Evolutionary conservation across 352 stramenopile genomes (phyloP), one percentile per base, ranked within the genome.

Genomic region (Globisporangium nunn): DNA sequence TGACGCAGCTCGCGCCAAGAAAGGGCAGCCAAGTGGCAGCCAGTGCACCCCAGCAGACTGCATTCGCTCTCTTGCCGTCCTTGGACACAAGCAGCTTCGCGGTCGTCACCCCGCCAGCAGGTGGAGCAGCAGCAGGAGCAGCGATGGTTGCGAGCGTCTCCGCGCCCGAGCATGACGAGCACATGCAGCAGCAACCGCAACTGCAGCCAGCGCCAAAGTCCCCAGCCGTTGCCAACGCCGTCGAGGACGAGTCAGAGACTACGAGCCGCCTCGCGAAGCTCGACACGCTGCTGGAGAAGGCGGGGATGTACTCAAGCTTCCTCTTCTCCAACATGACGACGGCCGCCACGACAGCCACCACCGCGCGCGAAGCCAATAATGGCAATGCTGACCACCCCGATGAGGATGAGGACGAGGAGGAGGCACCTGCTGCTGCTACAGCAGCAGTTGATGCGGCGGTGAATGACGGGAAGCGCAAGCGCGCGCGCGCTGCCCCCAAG

Each of bases 211-310:
- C 23, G 23, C 23, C 23, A 30, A 53, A 40, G 15, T 66, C 8
- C 14, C 0, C n/a, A 12, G 48, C 4, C 8, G 49, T 6, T 14
- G 15, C 18, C 2, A 48, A 41, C 28, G 45, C n/a, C 41, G 63
- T 72, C 23, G 40, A 23, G 23, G 23, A 70, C 23, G 51, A 50
- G 46, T 59, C 72, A 54, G 79, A 71, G 73, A 88, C 64, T 69
- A 89, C 59, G 48, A 66, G 64, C 51, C 87, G 85, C 50, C 69
- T 93, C 15, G 62, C 76, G 28, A 95, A 96, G 74, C 75, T 96
- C 30, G 87, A 96, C 69, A 87, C 52, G 8, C 63, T 96, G 43
- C 70, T 96, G 66, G 83, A 93, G 58, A 96, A 96, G 50, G 87
- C 87, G 4, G 85, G 82, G 29, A 64, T 93, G 40, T 95, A 93